These are phyloP conservation scores for Corynespora cassiicola DNA, from an alignment of 2,329 filamentous ascomycete genomes.

Conservation along the genomic window DNA sequence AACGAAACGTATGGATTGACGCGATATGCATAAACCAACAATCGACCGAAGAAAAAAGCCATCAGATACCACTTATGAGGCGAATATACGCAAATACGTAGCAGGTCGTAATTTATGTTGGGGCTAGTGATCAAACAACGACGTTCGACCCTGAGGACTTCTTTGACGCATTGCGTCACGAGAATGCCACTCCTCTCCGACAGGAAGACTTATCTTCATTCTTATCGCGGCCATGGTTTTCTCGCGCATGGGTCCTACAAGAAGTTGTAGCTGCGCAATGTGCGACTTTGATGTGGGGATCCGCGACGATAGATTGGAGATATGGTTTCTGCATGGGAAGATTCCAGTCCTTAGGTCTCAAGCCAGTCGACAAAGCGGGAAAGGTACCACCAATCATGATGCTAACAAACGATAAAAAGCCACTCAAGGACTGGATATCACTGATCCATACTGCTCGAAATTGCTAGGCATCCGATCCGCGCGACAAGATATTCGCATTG, in stretches of 20 bases:
- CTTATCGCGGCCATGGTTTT: constrained; percentile 3
- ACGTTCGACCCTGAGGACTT: no score
- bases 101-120: constrained; percentile 8
- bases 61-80: constrained; percentile 12
- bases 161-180: no score
- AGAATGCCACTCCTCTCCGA: neutral
- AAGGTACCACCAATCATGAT: neutral
- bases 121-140: neutral
- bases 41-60: constrained; percentile 2
- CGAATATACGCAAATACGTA: constrained; percentile 7
- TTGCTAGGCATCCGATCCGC: constrained; percentile 3
- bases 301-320: constrained; percentile 1
- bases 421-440: neutral
- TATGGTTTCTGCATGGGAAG: no score
- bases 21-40: constrained; percentile 10
- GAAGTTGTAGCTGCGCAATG: constrained; percentile 4
- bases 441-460: constrained; percentile 1
- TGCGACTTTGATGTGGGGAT: neutral
- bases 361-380: no score
- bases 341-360: no score
- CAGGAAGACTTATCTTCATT: neutral
- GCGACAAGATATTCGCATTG: constrained; percentile 7
- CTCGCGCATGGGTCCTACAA: constrained; percentile 5
- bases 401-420: neutral
- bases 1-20: constrained; percentile 7